Conservation (phyloP, 148 eudicot species). For the Polygonum maritimum region DNA sequence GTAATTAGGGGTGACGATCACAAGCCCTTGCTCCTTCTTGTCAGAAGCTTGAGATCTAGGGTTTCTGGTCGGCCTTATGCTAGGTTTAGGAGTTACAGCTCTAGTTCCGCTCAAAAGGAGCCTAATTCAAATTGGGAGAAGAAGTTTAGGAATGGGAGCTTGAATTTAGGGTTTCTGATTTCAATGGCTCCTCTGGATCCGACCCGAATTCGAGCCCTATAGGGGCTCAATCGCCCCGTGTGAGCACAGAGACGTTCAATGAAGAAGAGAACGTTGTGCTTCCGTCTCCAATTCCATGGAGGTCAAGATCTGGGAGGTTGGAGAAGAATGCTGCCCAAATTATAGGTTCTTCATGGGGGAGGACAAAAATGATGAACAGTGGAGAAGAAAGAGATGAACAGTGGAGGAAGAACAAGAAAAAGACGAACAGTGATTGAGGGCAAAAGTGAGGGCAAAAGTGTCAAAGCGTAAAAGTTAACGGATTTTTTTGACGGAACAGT, state of each 20-base stretch:
- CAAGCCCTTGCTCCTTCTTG: constrained; percentile 73
- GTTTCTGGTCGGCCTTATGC: constrained; percentile 28
- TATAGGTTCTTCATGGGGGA: too few relatives aligned
- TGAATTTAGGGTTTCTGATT: constrained; percentile 6
- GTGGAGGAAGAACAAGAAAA: too few relatives aligned
- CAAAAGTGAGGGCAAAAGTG: too few relatives aligned
- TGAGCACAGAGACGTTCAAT: constrained; percentile 16
- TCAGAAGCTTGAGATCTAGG: constrained; percentile 63
- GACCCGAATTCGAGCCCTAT: constrained; percentile 17
- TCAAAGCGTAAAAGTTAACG: too few relatives aligned
- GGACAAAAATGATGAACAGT: too few relatives aligned
- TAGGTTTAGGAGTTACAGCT: constrained; percentile 25
- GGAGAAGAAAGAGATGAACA: too few relatives aligned
- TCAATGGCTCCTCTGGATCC: constrained; percentile 1
- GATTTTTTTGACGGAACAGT: too few relatives aligned
- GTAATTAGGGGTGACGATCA: constrained; percentile 19
- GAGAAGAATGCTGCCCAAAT: too few relatives aligned
- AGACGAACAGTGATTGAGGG: too few relatives aligned
- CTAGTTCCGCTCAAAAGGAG: constrained; percentile 28
- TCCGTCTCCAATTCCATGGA: constrained; percentile 84
- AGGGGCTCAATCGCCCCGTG: not conserved
- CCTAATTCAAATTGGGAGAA: constrained; percentile 15
- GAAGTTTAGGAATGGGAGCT: constrained; percentile 13
- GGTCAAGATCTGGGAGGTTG: constrained; percentile 77
- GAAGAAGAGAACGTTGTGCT: constrained; percentile 46